Conservation (phyloP, 805 yeast genomes). For the Metschnikowia continentalis region DNA sequence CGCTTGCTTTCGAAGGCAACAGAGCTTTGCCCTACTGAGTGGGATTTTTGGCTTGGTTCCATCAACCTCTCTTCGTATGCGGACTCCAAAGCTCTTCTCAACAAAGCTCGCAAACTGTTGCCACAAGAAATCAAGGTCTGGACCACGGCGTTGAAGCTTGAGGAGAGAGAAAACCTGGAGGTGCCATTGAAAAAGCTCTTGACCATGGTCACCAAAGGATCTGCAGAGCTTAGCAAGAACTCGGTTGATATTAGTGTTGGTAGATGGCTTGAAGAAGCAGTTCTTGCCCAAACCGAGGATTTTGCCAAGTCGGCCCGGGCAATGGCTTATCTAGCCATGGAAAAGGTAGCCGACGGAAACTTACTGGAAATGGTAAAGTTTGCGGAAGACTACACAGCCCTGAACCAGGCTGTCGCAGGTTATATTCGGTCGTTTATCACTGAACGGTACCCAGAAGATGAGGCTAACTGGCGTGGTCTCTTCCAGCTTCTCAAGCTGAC, state of each 20-base stretch:
- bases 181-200: constrained; percentile 43
- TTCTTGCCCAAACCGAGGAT: constrained; percentile 45
- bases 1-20: constrained; percentile 62
- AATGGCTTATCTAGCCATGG: constrained; percentile 43
- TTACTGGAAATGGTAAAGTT: constrained; percentile 20
- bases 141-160: constrained; percentile 66
- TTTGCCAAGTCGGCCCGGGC: constrained; percentile 49
- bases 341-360: constrained; percentile 21
- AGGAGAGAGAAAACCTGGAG: constrained; percentile 47
- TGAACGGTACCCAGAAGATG: constrained; percentile 42
- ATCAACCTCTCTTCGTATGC: constrained; percentile 42
- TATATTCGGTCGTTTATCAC: constrained; percentile 46
- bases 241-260: constrained; percentile 23
- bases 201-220: constrained; percentile 48
- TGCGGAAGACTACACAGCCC: constrained; percentile 26
- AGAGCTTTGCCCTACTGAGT: constrained; percentile 60
- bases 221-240: constrained; percentile 32
- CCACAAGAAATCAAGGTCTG: constrained; percentile 41
- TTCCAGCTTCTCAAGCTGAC: constrained; percentile 29
- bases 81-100: constrained; percentile 53
- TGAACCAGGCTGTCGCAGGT: constrained; percentile 35
- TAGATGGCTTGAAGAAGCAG: constrained; percentile 58
- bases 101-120: constrained; percentile 52
- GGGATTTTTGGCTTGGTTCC: constrained; percentile 62
- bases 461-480: constrained; percentile 47